phyloP scores from a whole-genome alignment of 306 rosid species.

The Medicago lupulina region DNA sequence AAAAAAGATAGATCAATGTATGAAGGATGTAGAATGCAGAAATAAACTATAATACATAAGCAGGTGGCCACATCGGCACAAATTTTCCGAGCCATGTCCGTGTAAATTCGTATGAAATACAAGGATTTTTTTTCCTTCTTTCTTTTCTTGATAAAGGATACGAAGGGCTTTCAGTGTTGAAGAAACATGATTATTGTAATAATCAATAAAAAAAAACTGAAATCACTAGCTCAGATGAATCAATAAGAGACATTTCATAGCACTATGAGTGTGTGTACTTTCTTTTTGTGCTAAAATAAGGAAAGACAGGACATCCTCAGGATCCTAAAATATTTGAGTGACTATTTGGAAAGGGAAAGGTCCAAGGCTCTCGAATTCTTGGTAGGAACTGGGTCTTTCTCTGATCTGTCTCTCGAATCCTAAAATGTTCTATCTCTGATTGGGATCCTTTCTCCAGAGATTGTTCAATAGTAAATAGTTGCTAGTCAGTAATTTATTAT shows the following conservation, averaged over 20 bases:
- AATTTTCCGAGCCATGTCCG: conserved; percentile 26
- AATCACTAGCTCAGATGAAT: conserved; percentile 33
- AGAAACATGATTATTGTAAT: conserved; percentile 13
- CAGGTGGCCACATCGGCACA: neutral
- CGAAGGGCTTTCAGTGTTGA: neutral
- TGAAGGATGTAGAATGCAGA: conserved; percentile 9
- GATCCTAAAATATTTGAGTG: too few relatives aligned
- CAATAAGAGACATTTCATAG: conserved; percentile 26
- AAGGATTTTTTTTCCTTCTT: neutral
- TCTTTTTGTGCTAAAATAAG: too few relatives aligned
- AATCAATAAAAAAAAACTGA: neutral
- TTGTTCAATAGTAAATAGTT: too few relatives aligned
- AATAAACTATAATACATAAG: conserved; percentile 15
- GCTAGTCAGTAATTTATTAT: too few relatives aligned
- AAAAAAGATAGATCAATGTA: conserved; percentile 20
- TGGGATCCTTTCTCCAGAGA: too few relatives aligned
- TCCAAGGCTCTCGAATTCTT: too few relatives aligned
- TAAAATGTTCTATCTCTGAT: too few relatives aligned
- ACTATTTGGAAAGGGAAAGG: too few relatives aligned
- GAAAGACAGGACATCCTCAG: too few relatives aligned
- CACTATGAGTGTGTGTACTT: neutral
- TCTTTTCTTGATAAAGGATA: neutral
- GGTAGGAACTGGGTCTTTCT: too few relatives aligned
- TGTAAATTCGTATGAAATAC: neutral
- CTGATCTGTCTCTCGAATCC: too few relatives aligned